Evolutionary conservation across 139 green algal species (phyloP).

Genomic region (Yamagishiella unicocca): DNA sequence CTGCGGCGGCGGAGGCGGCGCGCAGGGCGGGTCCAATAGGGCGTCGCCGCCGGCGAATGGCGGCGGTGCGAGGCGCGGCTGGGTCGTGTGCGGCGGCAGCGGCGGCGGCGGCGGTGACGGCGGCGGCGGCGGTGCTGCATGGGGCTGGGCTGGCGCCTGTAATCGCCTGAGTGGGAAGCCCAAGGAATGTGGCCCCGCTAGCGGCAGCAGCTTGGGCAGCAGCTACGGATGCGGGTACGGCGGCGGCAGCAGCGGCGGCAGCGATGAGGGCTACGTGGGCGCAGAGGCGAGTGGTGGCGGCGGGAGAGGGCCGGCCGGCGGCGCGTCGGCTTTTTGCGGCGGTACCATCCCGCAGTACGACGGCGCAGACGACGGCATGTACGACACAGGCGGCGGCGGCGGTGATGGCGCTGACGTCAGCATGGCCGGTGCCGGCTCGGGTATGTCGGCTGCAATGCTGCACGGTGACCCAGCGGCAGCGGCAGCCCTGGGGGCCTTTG

Average conservation of each 20-base stretch:
- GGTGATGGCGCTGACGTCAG: background rate
- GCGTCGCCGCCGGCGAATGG: no score
- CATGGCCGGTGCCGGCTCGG: no score
- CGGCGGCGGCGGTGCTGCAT: background rate
- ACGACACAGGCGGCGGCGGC: background rate
- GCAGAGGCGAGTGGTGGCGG: background rate
- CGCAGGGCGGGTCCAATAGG: no score
- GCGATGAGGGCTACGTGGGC: background rate
- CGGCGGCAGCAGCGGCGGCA: no score
- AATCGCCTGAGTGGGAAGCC: no score
- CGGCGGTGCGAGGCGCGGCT: no score
- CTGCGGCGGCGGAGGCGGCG: background rate
- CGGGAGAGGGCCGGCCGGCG: background rate
- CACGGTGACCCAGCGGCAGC: conserved; percentile 1
- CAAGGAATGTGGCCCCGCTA: no score
- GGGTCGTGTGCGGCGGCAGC: background rate
- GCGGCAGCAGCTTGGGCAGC: no score
- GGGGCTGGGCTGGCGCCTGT: background rate
- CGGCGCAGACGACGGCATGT: conserved; percentile 13
- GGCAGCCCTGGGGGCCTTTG: background rate
- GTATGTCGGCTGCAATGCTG: no score
- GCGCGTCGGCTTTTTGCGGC: background rate
- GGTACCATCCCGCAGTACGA: conserved; percentile 8
- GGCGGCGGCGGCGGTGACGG: background rate
- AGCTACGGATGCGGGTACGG: no score